Evolutionary conservation across 495 filamentous ascomycete genomes (phyloP).

Genomic region (Xylaria longipes): DNA sequence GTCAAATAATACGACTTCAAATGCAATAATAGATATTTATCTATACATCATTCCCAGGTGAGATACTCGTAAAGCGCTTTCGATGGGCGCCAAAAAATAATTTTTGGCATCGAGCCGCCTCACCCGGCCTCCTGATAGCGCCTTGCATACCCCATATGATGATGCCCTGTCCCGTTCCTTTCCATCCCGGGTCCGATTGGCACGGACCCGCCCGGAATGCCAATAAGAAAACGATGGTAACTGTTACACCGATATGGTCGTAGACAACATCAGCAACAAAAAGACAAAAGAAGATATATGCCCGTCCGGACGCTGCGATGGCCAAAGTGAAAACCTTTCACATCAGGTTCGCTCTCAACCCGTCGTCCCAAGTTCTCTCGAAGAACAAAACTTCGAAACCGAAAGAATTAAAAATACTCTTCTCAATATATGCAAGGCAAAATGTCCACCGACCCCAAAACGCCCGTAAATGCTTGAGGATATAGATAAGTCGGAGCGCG

Average conservation of each 20-base stretch:
- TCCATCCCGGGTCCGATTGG: constrained; percentile 10
- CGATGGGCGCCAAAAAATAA: constrained; percentile 8
- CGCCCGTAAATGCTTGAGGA: constrained; percentile 34
- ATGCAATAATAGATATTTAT: constrained; percentile 23
- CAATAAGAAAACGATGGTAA: constrained; percentile 20
- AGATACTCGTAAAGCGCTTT: constrained; percentile 8
- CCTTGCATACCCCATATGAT: constrained; percentile 18
- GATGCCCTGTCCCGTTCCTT: constrained; percentile 13
- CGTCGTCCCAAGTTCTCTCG: constrained; percentile 3
- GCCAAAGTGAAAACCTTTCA: neutral
- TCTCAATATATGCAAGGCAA: constrained; percentile 24
- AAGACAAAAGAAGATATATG: constrained; percentile 10
- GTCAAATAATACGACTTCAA: constrained; percentile 5
- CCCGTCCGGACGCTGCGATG: constrained; percentile 7
- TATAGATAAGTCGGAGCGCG: neutral
- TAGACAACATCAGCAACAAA: constrained; percentile 1
- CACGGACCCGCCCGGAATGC: constrained; percentile 21
- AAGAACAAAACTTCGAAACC: constrained; percentile 7
- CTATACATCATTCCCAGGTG: constrained; percentile 17
- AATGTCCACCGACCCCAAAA: constrained; percentile 24
- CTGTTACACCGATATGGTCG: constrained; percentile 18
- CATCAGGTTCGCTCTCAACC: constrained; percentile 6
- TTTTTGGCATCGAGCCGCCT: constrained; percentile 18
- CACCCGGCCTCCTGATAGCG: constrained; percentile 18
- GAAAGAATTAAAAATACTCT: constrained; percentile 21